Conservation (phyloP, 257 asterid genomes). For the Paulownia fortunei region DNA sequence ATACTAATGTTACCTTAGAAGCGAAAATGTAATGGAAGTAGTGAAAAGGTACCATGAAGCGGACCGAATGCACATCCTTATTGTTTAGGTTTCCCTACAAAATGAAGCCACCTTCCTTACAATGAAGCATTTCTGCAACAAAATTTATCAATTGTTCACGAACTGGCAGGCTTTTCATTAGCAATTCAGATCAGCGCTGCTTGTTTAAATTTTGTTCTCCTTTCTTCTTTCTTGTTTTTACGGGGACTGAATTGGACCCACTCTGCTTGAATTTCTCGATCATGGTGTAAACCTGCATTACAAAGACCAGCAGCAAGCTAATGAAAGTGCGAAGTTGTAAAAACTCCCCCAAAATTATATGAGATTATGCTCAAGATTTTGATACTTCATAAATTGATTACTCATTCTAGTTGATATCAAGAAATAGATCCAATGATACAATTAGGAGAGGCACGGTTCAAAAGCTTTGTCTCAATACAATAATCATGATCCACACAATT, state of each 20-base stretch:
- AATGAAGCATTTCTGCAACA: slow-evolving; percentile 22
- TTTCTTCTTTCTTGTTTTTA: slow-evolving; percentile 44
- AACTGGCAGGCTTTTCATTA: slow-evolving; percentile 4
- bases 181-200: slow-evolving; percentile 13
- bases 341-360: background rate
- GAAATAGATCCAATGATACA: slow-evolving; percentile 1
- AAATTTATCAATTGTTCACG: background rate
- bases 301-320: slow-evolving; percentile 22
- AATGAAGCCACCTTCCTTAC: background rate
- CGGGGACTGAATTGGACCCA: slow-evolving; percentile 39
- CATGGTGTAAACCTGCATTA: slow-evolving; percentile 80
- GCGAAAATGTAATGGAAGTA: background rate
- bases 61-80: background rate
- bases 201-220: slow-evolving; percentile 8
- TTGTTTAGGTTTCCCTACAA: background rate
- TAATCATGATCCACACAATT: slow-evolving; percentile 9
- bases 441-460: slow-evolving; percentile 4
- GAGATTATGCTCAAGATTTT: slow-evolving; percentile 12
- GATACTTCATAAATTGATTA: background rate
- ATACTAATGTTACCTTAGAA: slow-evolving; percentile 17
- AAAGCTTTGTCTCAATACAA: background rate
- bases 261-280: slow-evolving; percentile 73
- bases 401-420: background rate
- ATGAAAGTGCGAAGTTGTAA: slow-evolving; percentile 7
- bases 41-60: background rate